Base-by-base conservation (phyloP, 2,329 filamentous ascomycete species). In the Ilyonectria destructans region DNA sequence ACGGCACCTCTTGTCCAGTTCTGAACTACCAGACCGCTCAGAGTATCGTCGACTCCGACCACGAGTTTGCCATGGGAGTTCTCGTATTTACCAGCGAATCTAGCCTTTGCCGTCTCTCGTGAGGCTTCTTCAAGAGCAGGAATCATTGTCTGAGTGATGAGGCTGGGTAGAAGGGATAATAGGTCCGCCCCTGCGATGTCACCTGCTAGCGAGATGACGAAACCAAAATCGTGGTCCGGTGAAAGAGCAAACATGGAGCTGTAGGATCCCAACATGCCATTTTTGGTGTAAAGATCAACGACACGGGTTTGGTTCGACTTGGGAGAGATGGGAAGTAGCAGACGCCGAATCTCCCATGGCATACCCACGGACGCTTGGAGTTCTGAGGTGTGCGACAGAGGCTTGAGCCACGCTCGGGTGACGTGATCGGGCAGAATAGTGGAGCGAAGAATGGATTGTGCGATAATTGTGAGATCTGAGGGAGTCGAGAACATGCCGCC, bases 311-410 rank as follows among this genome's bases (percentile, higher is more conserved):
- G 75, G 58, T 80, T 71, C 48, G 77, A 73, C 12, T 31, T 26
- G 3, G 62, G n/a, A 4, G 63, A 62, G 4, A 57, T 33, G n/a
- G 64, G 64, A 15, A 65, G 51, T 10, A 33, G 2, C 13, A 62
- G 4, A 40, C 81, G 80, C 60, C 79, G 71, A 51, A 86, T 86
- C 74, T 86, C 85, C 84, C 84, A 87, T 1, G 84, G 82, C 4
- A 77, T 77, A 15, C 85, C 85, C 51, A 86, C 75, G 5, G 80
- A 79, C 51, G 78, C 73, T 19, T 77, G 78, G 33, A 76, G 70
- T 4, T 75, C 78, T 0, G 79, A 79, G 3, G 81, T 84, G 70
- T 78, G 78, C 2, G 77, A 73, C 6, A 75, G 68, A 9, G 81
- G 84, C 68, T 85, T 83, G 52, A 86, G 75, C 84, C 84, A 87